Percentiles rank a stretch among this genome's conserved stretches.
These are phyloP conservation scores for Rhynchospora tenuis DNA, from an alignment of 176 grass and related monocot species.

Conservation along the genomic window DNA sequence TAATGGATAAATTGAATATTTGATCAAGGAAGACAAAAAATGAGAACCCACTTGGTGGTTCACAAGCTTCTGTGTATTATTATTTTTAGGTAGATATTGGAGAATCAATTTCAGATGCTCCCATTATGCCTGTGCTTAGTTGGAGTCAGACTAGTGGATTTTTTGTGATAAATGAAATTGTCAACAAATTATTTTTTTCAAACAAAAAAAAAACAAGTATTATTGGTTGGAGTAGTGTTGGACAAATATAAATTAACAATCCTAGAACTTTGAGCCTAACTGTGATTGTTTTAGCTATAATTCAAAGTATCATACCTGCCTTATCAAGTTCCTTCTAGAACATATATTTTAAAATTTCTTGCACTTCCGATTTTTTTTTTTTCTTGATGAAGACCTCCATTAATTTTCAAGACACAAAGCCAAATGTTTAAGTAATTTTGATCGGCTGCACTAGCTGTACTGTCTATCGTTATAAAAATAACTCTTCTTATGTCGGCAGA, in stretches of 20 bases:
- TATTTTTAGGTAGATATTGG: background rate
- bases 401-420: too few relatives aligned
- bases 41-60: background rate
- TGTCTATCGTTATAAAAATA: too few relatives aligned
- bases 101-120: conserved; percentile 3
- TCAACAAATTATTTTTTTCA: background rate
- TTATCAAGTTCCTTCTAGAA: too few relatives aligned
- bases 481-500: too few relatives aligned
- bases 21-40: background rate
- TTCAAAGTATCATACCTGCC: background rate
- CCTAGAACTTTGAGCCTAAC: background rate
- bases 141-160: background rate
- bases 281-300: background rate
- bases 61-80: background rate
- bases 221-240: background rate
- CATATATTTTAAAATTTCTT: too few relatives aligned
- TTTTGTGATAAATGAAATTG: background rate
- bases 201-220: background rate
- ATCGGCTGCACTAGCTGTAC: too few relatives aligned
- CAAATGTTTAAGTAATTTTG: too few relatives aligned
- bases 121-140: background rate
- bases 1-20: background rate
- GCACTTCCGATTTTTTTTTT: too few relatives aligned
- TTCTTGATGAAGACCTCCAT: background rate
- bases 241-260: background rate